Evolutionary conservation across 1,284 basidiomycete species (phyloP).

Genomic region (Porogramme epimiltina): DNA sequence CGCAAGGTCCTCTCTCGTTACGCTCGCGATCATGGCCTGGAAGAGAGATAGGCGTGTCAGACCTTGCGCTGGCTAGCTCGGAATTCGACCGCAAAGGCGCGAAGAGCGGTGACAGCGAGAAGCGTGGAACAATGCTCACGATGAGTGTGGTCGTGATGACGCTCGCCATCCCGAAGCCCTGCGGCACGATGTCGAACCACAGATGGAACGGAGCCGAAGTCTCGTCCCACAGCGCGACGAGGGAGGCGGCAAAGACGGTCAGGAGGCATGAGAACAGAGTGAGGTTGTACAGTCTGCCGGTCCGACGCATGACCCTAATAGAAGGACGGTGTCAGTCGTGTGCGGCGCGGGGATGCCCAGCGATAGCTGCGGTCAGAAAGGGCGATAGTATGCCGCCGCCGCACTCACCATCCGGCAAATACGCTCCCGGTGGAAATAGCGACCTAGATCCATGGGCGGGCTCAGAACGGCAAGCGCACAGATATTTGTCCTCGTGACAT

Average conservation of each 20-base stretch:
- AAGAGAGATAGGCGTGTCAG: slow-evolving; percentile 18
- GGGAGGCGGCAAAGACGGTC: slow-evolving; percentile 54
- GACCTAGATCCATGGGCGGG: slow-evolving; percentile 42
- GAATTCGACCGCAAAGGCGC: too few species aligned
- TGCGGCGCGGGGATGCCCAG: not conserved
- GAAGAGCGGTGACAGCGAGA: not conserved
- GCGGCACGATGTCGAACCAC: slow-evolving; percentile 78
- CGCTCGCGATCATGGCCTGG: slow-evolving; percentile 83
- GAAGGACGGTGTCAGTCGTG: not conserved
- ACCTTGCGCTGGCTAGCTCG: not conserved
- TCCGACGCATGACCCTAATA: slow-evolving; percentile 77
- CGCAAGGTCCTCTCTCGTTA: slow-evolving; percentile 80
- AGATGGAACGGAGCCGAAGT: slow-evolving; percentile 64
- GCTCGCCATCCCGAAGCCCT: slow-evolving; percentile 82
- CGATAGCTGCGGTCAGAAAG: slow-evolving; percentile 7
- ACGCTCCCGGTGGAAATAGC: slow-evolving; percentile 82
- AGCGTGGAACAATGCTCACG: slow-evolving; percentile 42
- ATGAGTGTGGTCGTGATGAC: slow-evolving; percentile 84
- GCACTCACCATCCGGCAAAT: slow-evolving; percentile 76
- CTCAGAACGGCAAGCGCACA: slow-evolving; percentile 14
- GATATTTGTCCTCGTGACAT: slow-evolving; percentile 29
- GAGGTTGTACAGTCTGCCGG: slow-evolving; percentile 79
- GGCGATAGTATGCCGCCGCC: too few species aligned
- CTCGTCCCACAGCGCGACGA: slow-evolving; percentile 65
- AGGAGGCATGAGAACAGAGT: slow-evolving; percentile 61